Evolutionary conservation across 2,329 filamentous ascomycete genomes (phyloP).

Genomic region (Aspergillus oerlinghausenensis): DNA sequence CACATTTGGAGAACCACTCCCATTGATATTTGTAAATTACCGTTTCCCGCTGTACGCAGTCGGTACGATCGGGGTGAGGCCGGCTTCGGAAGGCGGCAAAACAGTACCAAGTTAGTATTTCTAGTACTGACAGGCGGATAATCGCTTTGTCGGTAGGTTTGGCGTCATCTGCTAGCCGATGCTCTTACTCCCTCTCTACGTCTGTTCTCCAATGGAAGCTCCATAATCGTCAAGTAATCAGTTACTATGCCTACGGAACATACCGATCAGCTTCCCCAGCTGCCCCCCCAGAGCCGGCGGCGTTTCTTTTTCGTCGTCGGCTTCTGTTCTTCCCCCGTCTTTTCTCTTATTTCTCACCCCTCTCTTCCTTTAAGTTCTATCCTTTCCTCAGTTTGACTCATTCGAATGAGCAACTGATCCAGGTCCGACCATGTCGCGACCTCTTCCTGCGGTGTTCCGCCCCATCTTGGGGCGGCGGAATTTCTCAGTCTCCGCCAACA

Average conservation of each 20-base stretch:
- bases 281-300: slow-evolving; percentile 6
- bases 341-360: slow-evolving; percentile 2
- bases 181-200: neutral
- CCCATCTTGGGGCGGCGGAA: slow-evolving; percentile 42
- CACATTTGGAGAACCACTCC: neutral
- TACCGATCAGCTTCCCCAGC: neutral
- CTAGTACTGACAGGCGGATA: slow-evolving; percentile 15
- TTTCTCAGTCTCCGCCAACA: slow-evolving; percentile 62
- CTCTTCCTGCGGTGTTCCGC: slow-evolving; percentile 27
- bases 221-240: neutral
- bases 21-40: neutral
- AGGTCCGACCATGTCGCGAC: slow-evolving; percentile 26
- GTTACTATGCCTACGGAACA: neutral
- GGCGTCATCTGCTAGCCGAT: slow-evolving; percentile 19
- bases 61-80: slow-evolving; percentile 8
- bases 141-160: slow-evolving; percentile 24
- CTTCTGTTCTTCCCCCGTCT: slow-evolving; percentile 5
- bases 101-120: neutral
- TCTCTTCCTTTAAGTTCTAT: slow-evolving; percentile 2
- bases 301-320: slow-evolving; percentile 11
- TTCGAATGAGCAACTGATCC: slow-evolving; percentile 2
- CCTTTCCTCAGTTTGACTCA: neutral
- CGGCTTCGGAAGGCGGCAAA: slow-evolving; percentile 23
- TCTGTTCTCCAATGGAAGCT: neutral
- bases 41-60: neutral